Base-by-base conservation (phyloP, 129 eudicot genomes). In the Sambucus nigra region DNA sequence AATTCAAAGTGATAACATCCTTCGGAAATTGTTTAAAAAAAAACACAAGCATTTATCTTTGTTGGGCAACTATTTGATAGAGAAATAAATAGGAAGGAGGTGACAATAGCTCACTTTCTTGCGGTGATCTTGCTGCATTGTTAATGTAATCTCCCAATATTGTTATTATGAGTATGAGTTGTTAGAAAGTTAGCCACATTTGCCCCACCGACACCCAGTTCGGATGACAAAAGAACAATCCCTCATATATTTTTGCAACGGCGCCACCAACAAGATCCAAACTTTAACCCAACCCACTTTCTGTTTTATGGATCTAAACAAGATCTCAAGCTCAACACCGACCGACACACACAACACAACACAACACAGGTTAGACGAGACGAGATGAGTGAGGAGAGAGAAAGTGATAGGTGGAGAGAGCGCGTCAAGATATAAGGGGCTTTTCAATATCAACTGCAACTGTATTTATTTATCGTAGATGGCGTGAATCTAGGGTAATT, bases 61-160 rank as follows among this genome's bases (percentile, higher is more conserved):
- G n/a, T 35, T 35, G 42, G 42, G 42, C 13, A 35, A 35, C 12
- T 15, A 35, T 2, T n/a, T n/a, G n/a, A n/a, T n/a, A n/a, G n/a
- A n/a, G n/a, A n/a, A n/a, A n/a, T n/a, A n/a, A n/a, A n/a, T n/a
- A n/a, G n/a, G n/a, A n/a, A n/a, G n/a, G n/a, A n/a, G 20, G 20
- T 4, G 20, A 13, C 16, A 7, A 42, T 18, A 9, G 48, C 69
- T 53, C 35, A 64, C 69, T 44, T 64, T 64, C 42, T 64, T 64
- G 22, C 53, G 41, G 25, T 53, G 69, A 45, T 64, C 59, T 52
- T 52, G 60, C 60, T 64, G 69, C 69, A 64, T 64, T 54, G 42
- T 45, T 11, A 47, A 9, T 27, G 7, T 29, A 25, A 3, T 26
- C 40, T 23, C 15, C 55, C 13, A 29, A 28, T 20, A n/a, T n/a